A percentile compares a stretch with the other conserved stretches of the same genome.
Evolutionary conservation across 768 basidiomycete genomes (phyloP).

Genomic region (Amanita molliuscula): DNA sequence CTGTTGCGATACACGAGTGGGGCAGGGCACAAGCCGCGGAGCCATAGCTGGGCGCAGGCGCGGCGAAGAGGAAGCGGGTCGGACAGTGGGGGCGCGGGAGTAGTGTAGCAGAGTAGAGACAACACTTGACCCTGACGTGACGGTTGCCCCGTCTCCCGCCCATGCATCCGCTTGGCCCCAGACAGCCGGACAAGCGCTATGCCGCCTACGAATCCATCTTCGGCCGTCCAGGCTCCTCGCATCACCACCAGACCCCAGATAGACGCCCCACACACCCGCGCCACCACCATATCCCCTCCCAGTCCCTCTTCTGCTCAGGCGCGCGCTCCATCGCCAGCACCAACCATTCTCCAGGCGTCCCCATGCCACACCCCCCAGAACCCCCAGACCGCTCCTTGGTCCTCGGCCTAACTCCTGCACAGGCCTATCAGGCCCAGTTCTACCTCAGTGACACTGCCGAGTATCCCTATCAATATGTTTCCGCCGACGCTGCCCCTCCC

Average conservation of each 20-base stretch:
- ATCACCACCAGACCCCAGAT: conserved; percentile 37
- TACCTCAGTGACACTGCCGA: conserved; percentile 33
- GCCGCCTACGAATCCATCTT: conserved; percentile 85
- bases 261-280: conserved; percentile 25
- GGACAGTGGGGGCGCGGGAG: not conserved
- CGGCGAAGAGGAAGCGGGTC: not conserved
- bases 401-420: conserved; percentile 60
- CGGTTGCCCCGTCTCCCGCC: conserved; percentile 6
- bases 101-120: not conserved
- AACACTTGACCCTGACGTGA: too few relatives aligned
- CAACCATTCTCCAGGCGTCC: conserved; percentile 29
- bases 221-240: conserved; percentile 55
- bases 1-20: not conserved
- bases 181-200: conserved; percentile 63
- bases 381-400: conserved; percentile 31
- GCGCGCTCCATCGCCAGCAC: conserved; percentile 42
- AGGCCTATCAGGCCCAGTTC: conserved; percentile 74
- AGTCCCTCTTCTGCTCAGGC: too few relatives aligned
- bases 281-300: conserved; percentile 17
- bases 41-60: not conserved
- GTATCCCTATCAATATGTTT: conserved; percentile 12
- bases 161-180: conserved; percentile 47
- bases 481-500: conserved; percentile 14
- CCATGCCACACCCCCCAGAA: conserved; percentile 37
- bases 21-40: conserved; percentile 1